Conservation (phyloP, 108 stramenopile genomes). For the Nitzschia putrida region DNA sequence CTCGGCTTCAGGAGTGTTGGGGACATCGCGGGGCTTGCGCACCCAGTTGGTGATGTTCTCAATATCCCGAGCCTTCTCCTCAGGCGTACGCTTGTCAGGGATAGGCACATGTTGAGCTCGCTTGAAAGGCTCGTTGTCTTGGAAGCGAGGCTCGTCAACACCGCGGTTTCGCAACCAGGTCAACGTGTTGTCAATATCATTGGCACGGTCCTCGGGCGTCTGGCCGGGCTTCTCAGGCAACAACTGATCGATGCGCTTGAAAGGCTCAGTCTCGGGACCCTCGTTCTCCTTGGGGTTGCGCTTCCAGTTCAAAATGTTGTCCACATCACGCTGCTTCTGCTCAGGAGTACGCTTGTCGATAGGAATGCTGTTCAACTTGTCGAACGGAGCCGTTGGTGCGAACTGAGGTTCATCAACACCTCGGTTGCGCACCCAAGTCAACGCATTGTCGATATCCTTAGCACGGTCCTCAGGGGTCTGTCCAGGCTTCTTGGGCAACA, state of each 20-base stretch:
- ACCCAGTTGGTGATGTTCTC: conserved; percentile 31
- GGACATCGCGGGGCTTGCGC: conserved; percentile 6
- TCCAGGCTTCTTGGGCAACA: conserved; percentile 18
- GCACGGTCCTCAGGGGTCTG: conserved; percentile 24
- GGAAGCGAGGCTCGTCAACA: conserved; percentile 17
- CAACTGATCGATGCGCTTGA: conserved; percentile 26
- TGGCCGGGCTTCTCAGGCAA: conserved; percentile 15
- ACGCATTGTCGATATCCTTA: conserved; percentile 20
- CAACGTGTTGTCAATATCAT: conserved; percentile 38
- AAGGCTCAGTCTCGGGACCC: not conserved
- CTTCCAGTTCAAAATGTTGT: conserved; percentile 26
- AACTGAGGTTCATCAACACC: conserved; percentile 18
- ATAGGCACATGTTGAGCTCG: conserved; percentile 9
- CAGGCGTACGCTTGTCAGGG: conserved; percentile 18
- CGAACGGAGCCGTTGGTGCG: conserved; percentile 5
- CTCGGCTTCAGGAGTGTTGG: not conserved
- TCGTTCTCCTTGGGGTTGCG: conserved; percentile 18
- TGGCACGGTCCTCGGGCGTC: conserved; percentile 23
- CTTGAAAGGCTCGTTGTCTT: conserved; percentile 1
- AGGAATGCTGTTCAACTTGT: conserved; percentile 27
- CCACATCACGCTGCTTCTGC: conserved; percentile 19
- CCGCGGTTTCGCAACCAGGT: conserved; percentile 37
- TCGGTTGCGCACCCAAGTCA: conserved; percentile 36
- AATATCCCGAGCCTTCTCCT: conserved; percentile 25
- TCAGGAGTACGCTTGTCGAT: conserved; percentile 22